Base-by-base conservation (phyloP, 192 early-diverging fungal genomes). In the Mortierella alpina region DNA sequence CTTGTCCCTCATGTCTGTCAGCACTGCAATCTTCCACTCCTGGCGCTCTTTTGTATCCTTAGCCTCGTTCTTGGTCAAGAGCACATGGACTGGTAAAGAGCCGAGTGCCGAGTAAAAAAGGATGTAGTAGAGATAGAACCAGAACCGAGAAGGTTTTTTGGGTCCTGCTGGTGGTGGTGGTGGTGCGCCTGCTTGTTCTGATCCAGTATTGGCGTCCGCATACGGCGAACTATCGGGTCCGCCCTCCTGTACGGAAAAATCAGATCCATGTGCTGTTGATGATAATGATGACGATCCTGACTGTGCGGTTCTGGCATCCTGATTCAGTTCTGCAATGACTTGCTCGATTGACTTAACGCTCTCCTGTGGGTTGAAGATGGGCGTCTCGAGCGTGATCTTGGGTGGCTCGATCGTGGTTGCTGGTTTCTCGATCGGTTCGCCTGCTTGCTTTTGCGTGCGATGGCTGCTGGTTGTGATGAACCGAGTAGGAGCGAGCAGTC, bases 1-100 rank as follows among this genome's bases (percentile, higher is more conserved):
- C 42, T 80, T 80, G 59, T 80, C 77, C 54, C 77, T 59, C 77
- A 80, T 80, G 31, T 80, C 77, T 22, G 69, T 68, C 48, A 80
- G 44, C 41, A 80, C 77, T 4, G 48, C 65, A 57, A 80, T 80
- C 55, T 72, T 80, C 77, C 69, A 80, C 52, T 80, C 77, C 11
- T 80, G 77, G 22, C 58, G 63, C 42, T 66, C 64, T 48, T 64
- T 67, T 1, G 62, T 8, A 8, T 80, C 77, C 65, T 72, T 80
- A 8, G 64, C 55, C 40, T 80, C 77, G 41, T 70, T 60, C 60
- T 72, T 80, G 12, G 65, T 50, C 54, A 80, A 39, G 52, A 80
- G 44, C 41, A 80, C 14, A 7, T 80, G 77, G 13, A 72, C 70
- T 5, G 77, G 77, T n/a, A 80, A 20, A 11, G 77, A 80, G 8